Percentiles rank a stretch among this genome's conserved stretches.
Conservation (phyloP, 2,329 filamentous ascomycete species). For the Xylariales sp. region DNA sequence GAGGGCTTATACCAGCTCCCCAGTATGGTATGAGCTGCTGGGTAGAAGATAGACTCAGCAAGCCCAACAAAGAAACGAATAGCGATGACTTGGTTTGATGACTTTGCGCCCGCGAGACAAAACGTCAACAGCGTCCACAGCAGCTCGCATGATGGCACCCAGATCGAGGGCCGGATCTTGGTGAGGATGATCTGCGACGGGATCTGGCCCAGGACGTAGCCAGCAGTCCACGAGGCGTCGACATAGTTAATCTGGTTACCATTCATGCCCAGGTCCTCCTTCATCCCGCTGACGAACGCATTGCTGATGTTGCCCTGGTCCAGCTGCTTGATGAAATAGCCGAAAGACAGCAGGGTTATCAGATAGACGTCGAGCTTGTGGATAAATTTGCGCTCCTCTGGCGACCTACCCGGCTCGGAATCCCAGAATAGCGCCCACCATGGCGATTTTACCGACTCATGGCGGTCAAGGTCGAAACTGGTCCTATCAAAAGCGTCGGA, state of each 20-base stretch:
- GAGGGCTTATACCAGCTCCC: conserved; percentile 37
- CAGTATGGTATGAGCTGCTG: conserved; percentile 37
- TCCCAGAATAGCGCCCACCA: conserved; percentile 20
- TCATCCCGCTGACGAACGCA: conserved; percentile 27
- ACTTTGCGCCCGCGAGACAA: conserved; percentile 24
- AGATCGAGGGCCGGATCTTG: conserved; percentile 36
- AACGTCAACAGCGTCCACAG: conserved; percentile 30
- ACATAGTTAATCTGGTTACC: conserved; percentile 32
- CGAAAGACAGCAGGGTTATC: conserved; percentile 17
- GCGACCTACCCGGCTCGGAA: conserved; percentile 15
- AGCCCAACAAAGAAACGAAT: conserved; percentile 39
- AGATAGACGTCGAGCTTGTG: conserved; percentile 18
- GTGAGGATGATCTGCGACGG: conserved; percentile 33
- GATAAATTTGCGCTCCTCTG: conserved; percentile 16
- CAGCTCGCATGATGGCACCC: conserved; percentile 36
- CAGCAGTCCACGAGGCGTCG: conserved; percentile 29
- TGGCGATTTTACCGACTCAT: conserved; percentile 8
- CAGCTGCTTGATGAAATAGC: conserved; percentile 20
- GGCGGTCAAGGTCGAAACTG: not conserved
- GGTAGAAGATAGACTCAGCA: conserved; percentile 34
- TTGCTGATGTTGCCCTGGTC: conserved; percentile 18
- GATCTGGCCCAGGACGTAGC: conserved; percentile 33
- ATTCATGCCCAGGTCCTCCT: conserved; percentile 26
- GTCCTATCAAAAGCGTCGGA: not conserved
- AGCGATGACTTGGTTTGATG: conserved; percentile 31